These are phyloP conservation scores for Microbotryum silenes-acaulis DNA, from an alignment of 1,284 basidiomycete species.

Conservation along the genomic window DNA sequence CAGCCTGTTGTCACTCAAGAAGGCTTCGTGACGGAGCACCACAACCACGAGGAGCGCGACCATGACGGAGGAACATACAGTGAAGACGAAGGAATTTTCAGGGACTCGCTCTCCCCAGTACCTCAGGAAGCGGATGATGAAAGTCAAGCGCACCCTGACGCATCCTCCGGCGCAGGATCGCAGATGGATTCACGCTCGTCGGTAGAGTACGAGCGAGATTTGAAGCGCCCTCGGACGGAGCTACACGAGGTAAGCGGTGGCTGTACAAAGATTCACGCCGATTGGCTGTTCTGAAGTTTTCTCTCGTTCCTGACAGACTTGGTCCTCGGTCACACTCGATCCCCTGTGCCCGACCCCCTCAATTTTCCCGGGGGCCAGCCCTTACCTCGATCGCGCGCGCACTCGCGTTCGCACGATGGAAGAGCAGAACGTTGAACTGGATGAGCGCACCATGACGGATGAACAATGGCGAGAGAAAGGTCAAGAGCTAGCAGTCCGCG, in stretches of 20 bases:
- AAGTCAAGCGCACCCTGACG: background rate
- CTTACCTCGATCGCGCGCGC: too few species aligned
- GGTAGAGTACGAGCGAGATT: background rate
- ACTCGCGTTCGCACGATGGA: too few species aligned
- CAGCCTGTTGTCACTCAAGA: too few species aligned
- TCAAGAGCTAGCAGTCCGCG: too few species aligned
- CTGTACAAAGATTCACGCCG: background rate
- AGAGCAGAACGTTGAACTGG: too few species aligned
- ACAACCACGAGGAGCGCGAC: background rate
- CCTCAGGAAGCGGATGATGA: background rate
- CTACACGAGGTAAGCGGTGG: background rate
- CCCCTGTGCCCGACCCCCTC: too few species aligned
- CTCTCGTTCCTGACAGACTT: too few species aligned
- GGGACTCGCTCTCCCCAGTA: background rate
- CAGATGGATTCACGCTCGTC: background rate
- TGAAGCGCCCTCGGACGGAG: background rate
- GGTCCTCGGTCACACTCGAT: too few species aligned
- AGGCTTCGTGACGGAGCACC: background rate
- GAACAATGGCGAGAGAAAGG: too few species aligned
- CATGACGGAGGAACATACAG: background rate
- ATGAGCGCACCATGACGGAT: too few species aligned
- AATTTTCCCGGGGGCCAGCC: too few species aligned
- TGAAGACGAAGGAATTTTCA: background rate
- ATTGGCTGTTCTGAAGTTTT: too few species aligned
- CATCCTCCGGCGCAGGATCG: background rate